These are phyloP conservation scores for Boletus vermiculosoides DNA, from an alignment of 768 basidiomycete genomes.

Conservation along the genomic window DNA sequence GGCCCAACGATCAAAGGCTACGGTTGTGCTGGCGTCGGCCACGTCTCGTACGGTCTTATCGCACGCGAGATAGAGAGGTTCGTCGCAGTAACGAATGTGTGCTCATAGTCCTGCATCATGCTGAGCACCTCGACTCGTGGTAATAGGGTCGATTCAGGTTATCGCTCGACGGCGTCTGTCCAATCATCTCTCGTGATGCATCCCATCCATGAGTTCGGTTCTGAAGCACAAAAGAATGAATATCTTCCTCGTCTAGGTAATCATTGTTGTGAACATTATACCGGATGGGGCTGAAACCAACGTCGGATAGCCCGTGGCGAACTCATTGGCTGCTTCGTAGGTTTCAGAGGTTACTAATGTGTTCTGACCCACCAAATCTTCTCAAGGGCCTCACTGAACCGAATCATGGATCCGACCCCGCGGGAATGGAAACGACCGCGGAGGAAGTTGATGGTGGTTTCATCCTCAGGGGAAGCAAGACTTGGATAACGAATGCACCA, in stretches of 20 bases:
- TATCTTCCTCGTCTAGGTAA: slow-evolving; percentile 82
- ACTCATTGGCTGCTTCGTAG: slow-evolving; percentile 87
- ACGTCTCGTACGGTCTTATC: slow-evolving; percentile 92
- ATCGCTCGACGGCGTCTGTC: slow-evolving; percentile 91
- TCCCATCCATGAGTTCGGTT: slow-evolving; percentile 85
- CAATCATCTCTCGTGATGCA: slow-evolving; percentile 98
- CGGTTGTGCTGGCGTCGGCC: slow-evolving; percentile 88
- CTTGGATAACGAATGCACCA: slow-evolving; percentile 95
- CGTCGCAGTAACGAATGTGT: slow-evolving; percentile 6
- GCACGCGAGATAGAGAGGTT: slow-evolving; percentile 92
- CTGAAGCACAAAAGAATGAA: slow-evolving; percentile 85
- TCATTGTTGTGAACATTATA: slow-evolving; percentile 9
- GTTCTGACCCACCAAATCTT: slow-evolving; percentile 1
- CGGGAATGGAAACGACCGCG: slow-evolving; percentile 95
- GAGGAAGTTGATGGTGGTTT: slow-evolving; percentile 84
- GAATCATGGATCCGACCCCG: slow-evolving; percentile 95
- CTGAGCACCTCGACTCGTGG: slow-evolving; percentile 1
- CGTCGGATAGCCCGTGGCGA: slow-evolving; percentile 68
- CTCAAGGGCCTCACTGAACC: slow-evolving; percentile 90
- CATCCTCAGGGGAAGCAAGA: slow-evolving; percentile 88
- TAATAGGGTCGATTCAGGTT: slow-evolving; percentile 88
- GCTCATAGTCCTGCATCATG: not conserved
- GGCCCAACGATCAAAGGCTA: slow-evolving; percentile 93
- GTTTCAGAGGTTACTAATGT: slow-evolving; percentile 30
- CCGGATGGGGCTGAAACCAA: slow-evolving; percentile 4